Evolutionary conservation across 306 rosid species (phyloP), one percentile per base, ranked within the genome.

Genomic region (Pyrus pyrifolia): DNA sequence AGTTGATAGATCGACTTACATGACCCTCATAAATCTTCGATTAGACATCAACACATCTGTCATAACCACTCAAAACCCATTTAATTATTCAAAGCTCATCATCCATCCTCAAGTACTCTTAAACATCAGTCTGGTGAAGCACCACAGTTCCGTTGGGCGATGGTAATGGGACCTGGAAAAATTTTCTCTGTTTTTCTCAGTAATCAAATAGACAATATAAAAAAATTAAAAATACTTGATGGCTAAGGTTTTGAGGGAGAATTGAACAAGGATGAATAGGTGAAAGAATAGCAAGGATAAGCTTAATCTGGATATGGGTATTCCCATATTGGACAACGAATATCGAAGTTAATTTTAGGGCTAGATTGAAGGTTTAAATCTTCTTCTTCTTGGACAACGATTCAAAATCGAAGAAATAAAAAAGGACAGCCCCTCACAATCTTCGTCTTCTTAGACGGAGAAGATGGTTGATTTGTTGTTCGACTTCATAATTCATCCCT

Each of bases 251-350:
- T 35, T 73, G 0, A 60, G 52, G 8, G 71, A 55, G 67, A 84
- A 73, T 14, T 68, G 81, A 68, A 49, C 53, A 4, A 73, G 53
- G 74, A 84, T n/a, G 11, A 80, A 72, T 17, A 83, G 49, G 30
- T 76, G 52, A 22, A 55, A 51, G 19, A 76, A 52, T 27, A 84
- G 17, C 79, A 74, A 15, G 29, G 15, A 45, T 40, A 83, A 53
- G 58, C 62, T 57, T 29, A 76, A 71, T 76, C 59, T 4, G 49
- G 52, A 52, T 4, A 51, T 25, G 14, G 31, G 60, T 68, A 67
- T 76, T 66, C 30, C 23, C 21, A 42, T 38, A 4, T n/a, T 0
- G 18, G 25, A 8, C 17, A 63, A 29, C 6, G 4, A 65, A 65
- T 33, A 17, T 9, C 4, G 2, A 66, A 66, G 70, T 30, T 17